Evolutionary conservation across 345 rosid genomes (phyloP).

Genomic region (Nasturtium officinale): DNA sequence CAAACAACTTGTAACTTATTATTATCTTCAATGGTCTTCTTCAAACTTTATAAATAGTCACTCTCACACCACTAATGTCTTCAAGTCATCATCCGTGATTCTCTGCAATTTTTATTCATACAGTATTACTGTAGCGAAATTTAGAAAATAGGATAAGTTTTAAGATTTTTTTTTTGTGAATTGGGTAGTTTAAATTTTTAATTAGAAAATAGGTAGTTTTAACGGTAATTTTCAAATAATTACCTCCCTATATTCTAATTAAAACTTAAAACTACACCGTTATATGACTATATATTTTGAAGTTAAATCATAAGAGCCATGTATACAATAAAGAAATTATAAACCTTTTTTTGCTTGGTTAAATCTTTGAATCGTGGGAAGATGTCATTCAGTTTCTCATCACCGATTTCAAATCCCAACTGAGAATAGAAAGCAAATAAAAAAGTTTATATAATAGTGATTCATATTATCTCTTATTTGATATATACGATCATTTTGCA

Average conservation of each 20-base stretch:
- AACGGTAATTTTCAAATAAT: too few relatives aligned
- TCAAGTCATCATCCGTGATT: constrained; percentile 33
- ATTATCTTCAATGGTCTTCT: not conserved
- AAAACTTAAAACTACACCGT: too few relatives aligned
- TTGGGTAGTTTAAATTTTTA: too few relatives aligned
- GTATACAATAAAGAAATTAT: not conserved
- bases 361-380: constrained; percentile 80
- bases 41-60: not conserved
- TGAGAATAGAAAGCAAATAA: constrained; percentile 39
- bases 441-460: not conserved
- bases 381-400: constrained; percentile 64
- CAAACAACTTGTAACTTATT: not conserved
- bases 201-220: too few relatives aligned
- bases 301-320: not conserved
- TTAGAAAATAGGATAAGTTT: too few relatives aligned
- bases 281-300: not conserved
- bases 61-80: not conserved
- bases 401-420: constrained; percentile 81
- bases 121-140: not conserved
- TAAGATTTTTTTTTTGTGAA: too few relatives aligned
- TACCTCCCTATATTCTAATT: too few relatives aligned
- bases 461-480: too few relatives aligned
- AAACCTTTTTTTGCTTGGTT: constrained; percentile 82
- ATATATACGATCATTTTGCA: not conserved
- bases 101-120: constrained; percentile 7